Evolutionary conservation across 306 rosid species (phyloP), one percentile per base, ranked within the genome.

Genomic region (Cicer bijugum): DNA sequence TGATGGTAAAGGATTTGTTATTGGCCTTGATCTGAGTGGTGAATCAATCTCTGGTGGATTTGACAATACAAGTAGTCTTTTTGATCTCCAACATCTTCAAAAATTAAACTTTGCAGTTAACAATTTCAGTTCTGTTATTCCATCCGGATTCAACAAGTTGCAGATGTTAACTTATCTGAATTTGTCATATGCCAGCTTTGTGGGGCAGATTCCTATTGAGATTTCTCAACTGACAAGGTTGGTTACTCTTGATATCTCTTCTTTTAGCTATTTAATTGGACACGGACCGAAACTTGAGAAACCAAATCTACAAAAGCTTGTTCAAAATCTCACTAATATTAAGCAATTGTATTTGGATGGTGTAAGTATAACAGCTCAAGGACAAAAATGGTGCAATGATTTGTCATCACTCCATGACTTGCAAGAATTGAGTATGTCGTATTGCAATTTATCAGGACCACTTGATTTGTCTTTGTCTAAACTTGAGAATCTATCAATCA

Each of bases 281-380:
- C 53, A 47, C 7, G 55, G 8, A 7, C 14, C 77, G 65, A 80
- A 63, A 38, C 82, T 84, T 42, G 84, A 78, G 72, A 82, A 45
- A 2, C 84, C 83, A 70, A 69, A 28, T 75, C 39, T 87, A 0
- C 35, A 1, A 2, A 37, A 12, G 40, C 45, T 86, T 39, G 61
- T 86, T 8, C 79, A 64, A 6, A 81, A 83, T 44, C 78, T 92
- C 48, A 39, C 63, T 0, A 19, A 75, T 12, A 72, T 90, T 23
- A n/a, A 5, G 9, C 75, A 81, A 44, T 50, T 90, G 15, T n/a
- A 45, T 82, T 67, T 92, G 0, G 89, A 92, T 77, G 88, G 89
- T 61, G 82, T 84, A 1, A 19, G 1, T 4, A 68, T 87, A 74
- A 75, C 88, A 16, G 85, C 76, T 0, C 3, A 5, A 5, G 88